These are phyloP conservation scores for Chaetomium cochliodes DNA, from an alignment of 495 filamentous ascomycete species.

Conservation along the genomic window DNA sequence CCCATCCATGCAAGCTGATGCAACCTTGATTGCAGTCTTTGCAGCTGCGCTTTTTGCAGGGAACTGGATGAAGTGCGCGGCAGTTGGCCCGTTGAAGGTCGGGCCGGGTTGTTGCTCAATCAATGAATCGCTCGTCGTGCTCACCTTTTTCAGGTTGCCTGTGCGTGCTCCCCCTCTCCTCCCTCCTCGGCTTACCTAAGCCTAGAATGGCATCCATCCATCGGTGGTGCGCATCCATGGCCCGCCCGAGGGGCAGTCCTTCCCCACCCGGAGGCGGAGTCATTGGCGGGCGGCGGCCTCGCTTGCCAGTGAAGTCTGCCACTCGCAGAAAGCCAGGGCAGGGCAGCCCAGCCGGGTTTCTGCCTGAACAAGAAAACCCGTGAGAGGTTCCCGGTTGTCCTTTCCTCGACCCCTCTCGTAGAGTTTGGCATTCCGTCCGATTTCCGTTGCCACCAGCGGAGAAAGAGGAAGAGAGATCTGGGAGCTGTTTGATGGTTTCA, in stretches of 20 bases:
- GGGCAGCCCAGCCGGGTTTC: background rate
- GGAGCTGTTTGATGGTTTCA: background rate
- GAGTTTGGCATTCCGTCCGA: background rate
- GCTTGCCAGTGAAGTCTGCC: background rate
- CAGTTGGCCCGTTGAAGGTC: no score
- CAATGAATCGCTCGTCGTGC: no score
- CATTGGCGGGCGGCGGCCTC: background rate
- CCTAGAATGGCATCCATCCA: background rate
- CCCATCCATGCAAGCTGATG: background rate
- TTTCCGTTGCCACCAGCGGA: conserved; percentile 15
- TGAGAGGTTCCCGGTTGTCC: background rate
- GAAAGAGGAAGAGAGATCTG: conserved; percentile 17
- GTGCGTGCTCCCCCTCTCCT: no score
- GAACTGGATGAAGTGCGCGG: no score
- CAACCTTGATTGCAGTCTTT: background rate
- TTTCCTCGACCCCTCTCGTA: background rate
- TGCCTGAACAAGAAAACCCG: conserved; percentile 2
- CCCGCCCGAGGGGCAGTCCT: background rate
- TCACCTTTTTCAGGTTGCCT: no score
- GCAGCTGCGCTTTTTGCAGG: background rate
- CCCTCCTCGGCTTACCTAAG: background rate
- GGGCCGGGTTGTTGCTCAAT: no score
- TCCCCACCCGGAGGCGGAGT: background rate
- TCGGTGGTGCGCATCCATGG: no score
- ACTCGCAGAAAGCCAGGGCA: background rate